Evolutionary conservation across 768 basidiomycete species (phyloP).

Genomic region (Auricularia sp.): DNA sequence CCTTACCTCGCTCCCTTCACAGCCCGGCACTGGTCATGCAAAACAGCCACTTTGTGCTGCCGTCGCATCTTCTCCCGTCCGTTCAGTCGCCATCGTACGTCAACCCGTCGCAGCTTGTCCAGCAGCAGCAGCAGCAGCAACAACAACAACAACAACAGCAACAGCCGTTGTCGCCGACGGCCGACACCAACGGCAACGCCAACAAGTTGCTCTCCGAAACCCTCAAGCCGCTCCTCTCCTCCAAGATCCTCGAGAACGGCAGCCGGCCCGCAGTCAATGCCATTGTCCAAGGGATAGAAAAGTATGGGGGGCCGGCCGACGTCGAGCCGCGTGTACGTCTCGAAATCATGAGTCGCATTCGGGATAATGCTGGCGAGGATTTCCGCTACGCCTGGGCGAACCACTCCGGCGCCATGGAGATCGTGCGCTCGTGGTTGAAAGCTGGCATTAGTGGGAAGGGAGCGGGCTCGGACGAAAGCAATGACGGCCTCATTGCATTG

Average conservation of each 20-base stretch:
- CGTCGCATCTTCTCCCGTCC: slow-evolving; percentile 25
- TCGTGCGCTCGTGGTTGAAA: slow-evolving; percentile 76
- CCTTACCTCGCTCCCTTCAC: not conserved
- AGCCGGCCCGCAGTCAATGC: slow-evolving; percentile 50
- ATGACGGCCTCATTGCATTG: slow-evolving; percentile 55
- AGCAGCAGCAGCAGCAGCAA: slow-evolving; percentile 22
- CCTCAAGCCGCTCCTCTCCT: slow-evolving; percentile 47
- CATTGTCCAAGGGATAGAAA: slow-evolving; percentile 46
- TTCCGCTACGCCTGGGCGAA: slow-evolving; percentile 84
- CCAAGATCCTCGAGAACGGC: slow-evolving; percentile 20
- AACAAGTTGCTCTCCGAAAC: slow-evolving; percentile 34
- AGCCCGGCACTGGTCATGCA: slow-evolving; percentile 60
- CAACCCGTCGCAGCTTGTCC: slow-evolving; percentile 25
- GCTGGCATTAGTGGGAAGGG: slow-evolving; percentile 48
- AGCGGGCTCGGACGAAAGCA: slow-evolving; percentile 52
- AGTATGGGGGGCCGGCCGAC: slow-evolving; percentile 46
- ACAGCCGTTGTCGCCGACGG: not conserved
- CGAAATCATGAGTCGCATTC: slow-evolving; percentile 70
- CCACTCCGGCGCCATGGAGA: slow-evolving; percentile 61
- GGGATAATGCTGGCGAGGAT: slow-evolving; percentile 76
- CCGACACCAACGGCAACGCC: slow-evolving; percentile 11
- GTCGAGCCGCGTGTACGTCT: slow-evolving; percentile 55
- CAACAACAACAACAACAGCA: not conserved
- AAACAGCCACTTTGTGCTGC: slow-evolving; percentile 58
- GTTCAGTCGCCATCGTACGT: slow-evolving; percentile 23